Base-by-base conservation (phyloP, 1,284 basidiomycete genomes). In the Cystobasidiaceae sp. region DNA sequence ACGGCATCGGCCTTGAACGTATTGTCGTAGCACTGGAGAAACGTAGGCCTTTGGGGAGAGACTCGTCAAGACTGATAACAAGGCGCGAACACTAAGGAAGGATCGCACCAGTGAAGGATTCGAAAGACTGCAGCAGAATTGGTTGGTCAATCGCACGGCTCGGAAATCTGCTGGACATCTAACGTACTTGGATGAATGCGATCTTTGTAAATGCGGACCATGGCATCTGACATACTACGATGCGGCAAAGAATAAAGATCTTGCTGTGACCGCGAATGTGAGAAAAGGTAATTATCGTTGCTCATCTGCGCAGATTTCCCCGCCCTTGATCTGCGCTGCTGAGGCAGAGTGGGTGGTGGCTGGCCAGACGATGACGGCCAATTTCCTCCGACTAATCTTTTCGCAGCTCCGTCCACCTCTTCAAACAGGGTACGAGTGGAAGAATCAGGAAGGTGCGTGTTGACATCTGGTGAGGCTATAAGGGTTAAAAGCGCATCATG, bases 381-480 rank as follows among this genome's bases (percentile, higher is more conserved):
- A 13, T 19, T 13, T 13, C 19, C 56, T 15, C 56, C 56, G 17
- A 48, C 43, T 3, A 58, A 17, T 6, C 56, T 25, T 30, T 44
- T 44, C 1, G 45, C 45, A 8, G 56, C 56, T 8, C 43, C 56
- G 44, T 58, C 56, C 9, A 58, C 43, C 21, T 48, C 56, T 27
- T 58, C 56, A 32, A 58, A 48, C 5, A 58, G 43, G 13, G 56
- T 48, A 17, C 56, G 43, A 9, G 56, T 58, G n/a, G 56, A 58
- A 9, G 56, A 58, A 15, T 58, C 50, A 23, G 50, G 50, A 19
- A 52, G 41, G 5, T 52, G 50, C 9, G 33, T 39, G 28, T 52
- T 52, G 15, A 52, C 50, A 13, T 23, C 50, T 19, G 50, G 50
- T 1, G 50, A 52, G 33, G 50, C 50, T 52, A 52, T 39, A 7